phyloP scores from a whole-genome alignment of 2,329 filamentous ascomycete genomes.

The Phialophora chinensis region DNA sequence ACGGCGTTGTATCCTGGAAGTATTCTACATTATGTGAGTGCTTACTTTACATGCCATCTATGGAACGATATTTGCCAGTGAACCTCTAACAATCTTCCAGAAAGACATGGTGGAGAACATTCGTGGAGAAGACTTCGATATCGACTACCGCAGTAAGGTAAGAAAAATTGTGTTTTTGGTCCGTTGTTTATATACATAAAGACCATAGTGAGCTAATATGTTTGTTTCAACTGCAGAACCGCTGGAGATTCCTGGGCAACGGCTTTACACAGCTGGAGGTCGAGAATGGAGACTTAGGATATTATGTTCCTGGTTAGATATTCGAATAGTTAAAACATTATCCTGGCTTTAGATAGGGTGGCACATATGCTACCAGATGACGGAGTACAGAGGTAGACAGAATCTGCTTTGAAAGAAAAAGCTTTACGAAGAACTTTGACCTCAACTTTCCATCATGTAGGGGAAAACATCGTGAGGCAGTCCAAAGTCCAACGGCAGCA shows the following conservation, averaged over 20 bases:
- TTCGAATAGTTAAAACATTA: too few relatives aligned
- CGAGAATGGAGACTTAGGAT: slow-evolving; percentile 33
- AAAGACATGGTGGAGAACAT: slow-evolving; percentile 30
- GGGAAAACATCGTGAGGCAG: slow-evolving; percentile 6
- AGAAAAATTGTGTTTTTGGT: too few relatives aligned
- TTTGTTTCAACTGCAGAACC: slow-evolving; percentile 42
- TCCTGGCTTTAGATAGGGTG: too few relatives aligned
- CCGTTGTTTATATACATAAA: too few relatives aligned
- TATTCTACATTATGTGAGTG: slow-evolving; percentile 32
- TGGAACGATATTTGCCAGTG: too few relatives aligned
- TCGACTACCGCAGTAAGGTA: slow-evolving; percentile 49
- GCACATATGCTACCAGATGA: too few relatives aligned
- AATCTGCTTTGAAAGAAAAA: too few relatives aligned
- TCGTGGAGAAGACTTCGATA: slow-evolving; percentile 57
- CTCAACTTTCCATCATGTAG: not conserved
- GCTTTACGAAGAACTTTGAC: too few relatives aligned
- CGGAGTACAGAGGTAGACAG: too few relatives aligned
- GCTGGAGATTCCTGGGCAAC: slow-evolving; percentile 58
- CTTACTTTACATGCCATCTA: too few relatives aligned
- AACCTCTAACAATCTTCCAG: slow-evolving; percentile 4
- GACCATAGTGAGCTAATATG: too few relatives aligned
- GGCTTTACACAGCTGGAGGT: slow-evolving; percentile 50
- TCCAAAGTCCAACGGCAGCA: slow-evolving; percentile 17
- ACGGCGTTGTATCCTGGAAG: slow-evolving; percentile 56
- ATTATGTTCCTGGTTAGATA: slow-evolving; percentile 16